phyloP scores from a whole-genome alignment of 441 rosid species.

The Biscutella laevigata region DNA sequence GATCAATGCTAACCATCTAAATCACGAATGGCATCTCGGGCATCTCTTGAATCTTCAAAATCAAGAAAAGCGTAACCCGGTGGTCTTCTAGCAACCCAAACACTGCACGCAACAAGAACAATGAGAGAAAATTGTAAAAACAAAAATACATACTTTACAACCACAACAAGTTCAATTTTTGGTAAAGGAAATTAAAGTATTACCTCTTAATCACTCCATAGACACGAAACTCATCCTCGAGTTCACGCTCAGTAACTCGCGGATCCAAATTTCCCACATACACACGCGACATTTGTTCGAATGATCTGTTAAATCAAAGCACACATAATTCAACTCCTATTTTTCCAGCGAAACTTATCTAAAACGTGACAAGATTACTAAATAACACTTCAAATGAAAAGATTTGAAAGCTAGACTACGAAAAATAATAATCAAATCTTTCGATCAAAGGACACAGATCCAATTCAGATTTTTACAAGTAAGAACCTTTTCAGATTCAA shows the following conservation, averaged over 20 bases:
- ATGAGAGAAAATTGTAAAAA: neutral
- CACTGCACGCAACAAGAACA: conserved; percentile 26
- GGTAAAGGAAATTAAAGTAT: neutral
- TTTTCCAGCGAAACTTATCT: too few relatives aligned
- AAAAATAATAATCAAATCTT: neutral
- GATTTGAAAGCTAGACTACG: neutral
- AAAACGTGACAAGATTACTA: neutral
- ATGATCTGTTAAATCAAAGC: neutral
- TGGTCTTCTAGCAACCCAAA: conserved; percentile 68
- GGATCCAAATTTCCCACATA: conserved; percentile 66
- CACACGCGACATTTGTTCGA: conserved; percentile 43
- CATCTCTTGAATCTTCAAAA: conserved; percentile 58
- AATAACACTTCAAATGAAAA: neutral
- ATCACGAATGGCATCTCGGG: conserved; percentile 57
- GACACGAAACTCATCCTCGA: conserved; percentile 56
- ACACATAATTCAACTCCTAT: neutral
- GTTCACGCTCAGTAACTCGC: conserved; percentile 55
- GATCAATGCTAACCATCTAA: conserved; percentile 39
- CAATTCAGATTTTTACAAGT: neutral
- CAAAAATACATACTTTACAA: neutral
- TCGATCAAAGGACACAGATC: too few relatives aligned
- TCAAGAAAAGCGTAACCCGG: conserved; percentile 66
- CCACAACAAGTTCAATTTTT: too few relatives aligned
- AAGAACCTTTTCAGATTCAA: neutral
- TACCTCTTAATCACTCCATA: conserved; percentile 55